These are phyloP conservation scores for Paramecium tetraurelia DNA, from an alignment of 73 alveolate species.

Conservation along the genomic window DNA sequence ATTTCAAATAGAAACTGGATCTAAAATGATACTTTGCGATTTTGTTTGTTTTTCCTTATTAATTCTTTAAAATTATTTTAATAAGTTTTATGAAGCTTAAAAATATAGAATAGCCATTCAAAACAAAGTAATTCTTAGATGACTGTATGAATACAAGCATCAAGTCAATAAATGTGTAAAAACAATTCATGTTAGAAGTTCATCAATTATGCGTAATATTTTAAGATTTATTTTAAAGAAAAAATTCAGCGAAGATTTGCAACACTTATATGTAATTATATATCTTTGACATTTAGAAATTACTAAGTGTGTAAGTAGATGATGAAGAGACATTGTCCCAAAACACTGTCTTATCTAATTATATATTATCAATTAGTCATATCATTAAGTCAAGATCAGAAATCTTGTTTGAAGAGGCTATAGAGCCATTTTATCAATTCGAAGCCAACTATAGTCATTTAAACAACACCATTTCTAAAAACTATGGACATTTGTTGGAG, in stretches of 20 bases:
- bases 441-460: constrained; percentile 1
- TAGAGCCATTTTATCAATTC: constrained; percentile 24
- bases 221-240: not conserved
- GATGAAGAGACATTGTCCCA: constrained; percentile 35
- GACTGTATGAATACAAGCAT: constrained; percentile 11
- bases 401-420: constrained; percentile 21
- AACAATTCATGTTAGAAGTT: constrained; percentile 25
- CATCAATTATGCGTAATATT: constrained; percentile 28
- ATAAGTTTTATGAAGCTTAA: not conserved
- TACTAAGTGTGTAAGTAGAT: constrained; percentile 43
- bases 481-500: not conserved
- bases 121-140: not conserved
- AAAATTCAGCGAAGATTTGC: constrained; percentile 36
- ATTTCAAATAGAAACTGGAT: not conserved
- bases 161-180: not conserved
- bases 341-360: constrained; percentile 23
- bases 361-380: constrained; percentile 35
- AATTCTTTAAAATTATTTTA: not conserved
- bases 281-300: not conserved
- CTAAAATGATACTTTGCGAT: not conserved
- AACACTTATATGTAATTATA: not conserved
- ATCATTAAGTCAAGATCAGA: constrained; percentile 18
- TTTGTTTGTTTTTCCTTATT: not conserved
- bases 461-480: not conserved
- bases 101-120: constrained; percentile 14